phyloP scores from a whole-genome alignment of 148 eudicot species.

The Fallopia convolvulus region DNA sequence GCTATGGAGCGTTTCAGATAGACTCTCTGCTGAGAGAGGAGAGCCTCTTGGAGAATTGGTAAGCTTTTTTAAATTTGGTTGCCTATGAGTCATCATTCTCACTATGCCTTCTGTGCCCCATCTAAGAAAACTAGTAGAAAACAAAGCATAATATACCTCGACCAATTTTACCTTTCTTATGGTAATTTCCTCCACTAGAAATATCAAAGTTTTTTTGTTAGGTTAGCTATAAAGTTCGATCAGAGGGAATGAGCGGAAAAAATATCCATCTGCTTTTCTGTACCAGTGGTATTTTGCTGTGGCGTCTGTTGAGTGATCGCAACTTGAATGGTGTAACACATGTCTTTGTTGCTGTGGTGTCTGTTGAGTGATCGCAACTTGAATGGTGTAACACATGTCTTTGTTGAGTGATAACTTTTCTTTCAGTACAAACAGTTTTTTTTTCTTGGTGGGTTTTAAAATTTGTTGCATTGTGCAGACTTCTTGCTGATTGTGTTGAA shows the following conservation, averaged over 20 bases:
- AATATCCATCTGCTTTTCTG: constrained; percentile 98
- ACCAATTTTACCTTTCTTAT: not conserved
- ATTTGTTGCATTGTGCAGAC: constrained; percentile 38
- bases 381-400: too few species aligned
- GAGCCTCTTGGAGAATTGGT: constrained; percentile 95
- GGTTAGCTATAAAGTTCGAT: constrained; percentile 98
- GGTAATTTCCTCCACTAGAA: not conserved
- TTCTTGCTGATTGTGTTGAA: constrained; percentile 93
- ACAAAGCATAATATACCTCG: not conserved
- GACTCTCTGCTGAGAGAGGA: constrained; percentile 90
- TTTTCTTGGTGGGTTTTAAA: not conserved
- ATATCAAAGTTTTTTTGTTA: constrained; percentile 46
- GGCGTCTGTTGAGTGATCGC: constrained; percentile 87
- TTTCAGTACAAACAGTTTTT: not conserved
- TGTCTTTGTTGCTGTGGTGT: constrained; percentile 85
- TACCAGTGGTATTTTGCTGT: constrained; percentile 97
- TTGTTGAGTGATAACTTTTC: constrained; percentile 8
- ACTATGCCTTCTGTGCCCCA: not conserved
- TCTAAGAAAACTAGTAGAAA: not conserved
- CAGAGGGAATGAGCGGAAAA: constrained; percentile 97
- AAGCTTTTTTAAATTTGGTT: constrained; percentile 26
- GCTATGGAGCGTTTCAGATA: constrained; percentile 95
- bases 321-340: constrained; percentile 90
- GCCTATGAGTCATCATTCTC: not conserved
- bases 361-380: too few species aligned